phyloP scores from a whole-genome alignment of 2,329 filamentous ascomycete genomes.

The Penicillium concentricum region DNA sequence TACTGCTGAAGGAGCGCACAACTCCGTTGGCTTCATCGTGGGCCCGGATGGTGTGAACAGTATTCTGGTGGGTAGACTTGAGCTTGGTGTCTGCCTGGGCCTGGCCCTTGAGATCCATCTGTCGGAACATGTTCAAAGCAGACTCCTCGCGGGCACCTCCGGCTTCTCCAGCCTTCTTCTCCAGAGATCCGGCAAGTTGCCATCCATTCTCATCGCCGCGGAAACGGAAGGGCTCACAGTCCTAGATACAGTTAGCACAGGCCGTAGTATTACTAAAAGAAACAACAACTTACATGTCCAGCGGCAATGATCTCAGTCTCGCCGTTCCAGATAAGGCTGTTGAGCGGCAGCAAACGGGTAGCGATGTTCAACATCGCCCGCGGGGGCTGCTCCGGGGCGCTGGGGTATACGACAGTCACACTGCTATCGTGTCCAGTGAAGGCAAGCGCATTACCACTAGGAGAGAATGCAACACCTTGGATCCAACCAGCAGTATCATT shows the following conservation, averaged over 20 bases:
- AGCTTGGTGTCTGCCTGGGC: slow-evolving; percentile 87
- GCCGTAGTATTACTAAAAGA: background rate
- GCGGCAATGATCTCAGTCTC: slow-evolving; percentile 94
- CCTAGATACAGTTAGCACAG: slow-evolving; percentile 36
- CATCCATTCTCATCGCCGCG: slow-evolving; percentile 75
- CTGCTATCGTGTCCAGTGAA: slow-evolving; percentile 96
- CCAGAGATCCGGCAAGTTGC: slow-evolving; percentile 78
- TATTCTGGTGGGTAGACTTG: slow-evolving; percentile 96
- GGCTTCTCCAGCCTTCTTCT: slow-evolving; percentile 64
- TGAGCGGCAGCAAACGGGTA: slow-evolving; percentile 88
- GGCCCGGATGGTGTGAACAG: slow-evolving; percentile 77
- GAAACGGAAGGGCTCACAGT: slow-evolving; percentile 86
- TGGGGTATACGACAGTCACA: slow-evolving; percentile 93
- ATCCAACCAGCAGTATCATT: slow-evolving; percentile 98
- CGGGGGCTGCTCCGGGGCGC: slow-evolving; percentile 84
- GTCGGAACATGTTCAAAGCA: slow-evolving; percentile 94
- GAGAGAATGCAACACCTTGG: slow-evolving; percentile 89
- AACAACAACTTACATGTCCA: slow-evolving; percentile 65
- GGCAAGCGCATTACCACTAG: slow-evolving; percentile 86
- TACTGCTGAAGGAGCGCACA: slow-evolving; percentile 83
- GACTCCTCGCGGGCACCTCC: slow-evolving; percentile 75
- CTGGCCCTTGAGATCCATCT: slow-evolving; percentile 98
- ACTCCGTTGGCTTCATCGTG: slow-evolving; percentile 66
- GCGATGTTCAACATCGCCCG: slow-evolving; percentile 85
- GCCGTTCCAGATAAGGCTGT: slow-evolving; percentile 86